Evolutionary conservation across 75 land plant genomes (phyloP).

Genomic region (Pinus taeda): DNA sequence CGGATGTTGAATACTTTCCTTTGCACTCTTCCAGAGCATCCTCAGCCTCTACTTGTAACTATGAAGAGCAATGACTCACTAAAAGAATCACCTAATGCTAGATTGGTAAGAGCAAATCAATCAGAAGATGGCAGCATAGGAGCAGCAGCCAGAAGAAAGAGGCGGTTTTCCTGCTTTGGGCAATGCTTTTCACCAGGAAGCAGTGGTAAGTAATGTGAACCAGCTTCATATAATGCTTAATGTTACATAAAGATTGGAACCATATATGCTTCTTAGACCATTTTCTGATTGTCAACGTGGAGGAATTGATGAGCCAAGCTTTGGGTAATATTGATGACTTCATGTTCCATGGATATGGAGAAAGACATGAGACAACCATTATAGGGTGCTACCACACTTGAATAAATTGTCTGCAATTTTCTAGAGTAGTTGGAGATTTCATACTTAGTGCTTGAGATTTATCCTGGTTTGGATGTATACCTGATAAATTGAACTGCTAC

Average conservation of each 20-base stretch:
- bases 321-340: not conserved
- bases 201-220: not conserved
- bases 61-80: conserved; percentile 4
- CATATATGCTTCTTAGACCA: not conserved
- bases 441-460: not conserved
- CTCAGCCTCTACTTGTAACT: conserved; percentile 17
- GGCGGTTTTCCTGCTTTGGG: conserved; percentile 7
- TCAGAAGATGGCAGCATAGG: conserved; percentile 5
- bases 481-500: not conserved
- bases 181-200: conserved; percentile 9
- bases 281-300: too few species aligned
- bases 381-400: not conserved
- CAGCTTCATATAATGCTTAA: not conserved
- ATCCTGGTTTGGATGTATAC: not conserved
- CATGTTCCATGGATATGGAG: not conserved
- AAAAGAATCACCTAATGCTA: conserved; percentile 3
- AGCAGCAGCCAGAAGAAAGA: conserved; percentile 4
- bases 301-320: not conserved
- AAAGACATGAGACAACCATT: not conserved
- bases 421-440: conserved; percentile 2
- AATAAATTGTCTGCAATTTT: not conserved
- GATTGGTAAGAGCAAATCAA: not conserved
- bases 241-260: not conserved
- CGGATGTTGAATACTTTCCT: conserved; percentile 81
- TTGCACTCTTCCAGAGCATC: conserved; percentile 45